These are phyloP conservation scores for Epichloe bromicola DNA, from an alignment of 2,329 filamentous ascomycete genomes.

Conservation along the genomic window DNA sequence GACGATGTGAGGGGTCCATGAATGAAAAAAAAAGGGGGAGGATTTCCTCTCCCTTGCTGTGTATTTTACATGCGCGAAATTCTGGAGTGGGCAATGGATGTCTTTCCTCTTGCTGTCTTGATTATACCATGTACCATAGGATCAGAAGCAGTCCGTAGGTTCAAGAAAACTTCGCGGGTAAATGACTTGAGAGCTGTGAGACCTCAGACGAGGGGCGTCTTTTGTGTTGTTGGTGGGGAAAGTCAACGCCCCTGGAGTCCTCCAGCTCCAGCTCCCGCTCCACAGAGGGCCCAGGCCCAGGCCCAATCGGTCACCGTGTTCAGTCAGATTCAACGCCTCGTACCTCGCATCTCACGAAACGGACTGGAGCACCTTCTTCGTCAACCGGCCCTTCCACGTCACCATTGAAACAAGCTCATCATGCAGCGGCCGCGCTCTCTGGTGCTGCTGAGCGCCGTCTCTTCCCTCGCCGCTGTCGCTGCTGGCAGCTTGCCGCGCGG, in stretches of 20 bases:
- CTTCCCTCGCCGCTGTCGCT: constrained; percentile 39
- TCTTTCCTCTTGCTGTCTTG: too few relatives aligned
- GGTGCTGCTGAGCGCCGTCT: constrained; percentile 38
- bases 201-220: too few relatives aligned
- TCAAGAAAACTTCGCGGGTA: too few relatives aligned
- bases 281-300: background rate
- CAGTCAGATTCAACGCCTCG: constrained; percentile 1
- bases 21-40: too few relatives aligned
- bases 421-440: constrained; percentile 28
- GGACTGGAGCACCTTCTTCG: background rate
- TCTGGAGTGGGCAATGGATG: too few relatives aligned
- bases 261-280: background rate
- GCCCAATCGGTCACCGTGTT: constrained; percentile 6
- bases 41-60: too few relatives aligned
- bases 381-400: background rate
- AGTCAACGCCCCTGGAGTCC: too few relatives aligned
- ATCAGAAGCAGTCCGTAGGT: too few relatives aligned
- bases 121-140: too few relatives aligned
- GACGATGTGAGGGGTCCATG: too few relatives aligned
- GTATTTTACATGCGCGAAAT: too few relatives aligned
- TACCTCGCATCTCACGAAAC: background rate
- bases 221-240: constrained; percentile 2
- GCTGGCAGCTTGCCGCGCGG: constrained; percentile 63
- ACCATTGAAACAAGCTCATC: constrained; percentile 3
- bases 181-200: too few relatives aligned